These are phyloP conservation scores for Aspergillus hiratsukae DNA, from an alignment of 2,329 filamentous ascomycete species.

Conservation along the genomic window DNA sequence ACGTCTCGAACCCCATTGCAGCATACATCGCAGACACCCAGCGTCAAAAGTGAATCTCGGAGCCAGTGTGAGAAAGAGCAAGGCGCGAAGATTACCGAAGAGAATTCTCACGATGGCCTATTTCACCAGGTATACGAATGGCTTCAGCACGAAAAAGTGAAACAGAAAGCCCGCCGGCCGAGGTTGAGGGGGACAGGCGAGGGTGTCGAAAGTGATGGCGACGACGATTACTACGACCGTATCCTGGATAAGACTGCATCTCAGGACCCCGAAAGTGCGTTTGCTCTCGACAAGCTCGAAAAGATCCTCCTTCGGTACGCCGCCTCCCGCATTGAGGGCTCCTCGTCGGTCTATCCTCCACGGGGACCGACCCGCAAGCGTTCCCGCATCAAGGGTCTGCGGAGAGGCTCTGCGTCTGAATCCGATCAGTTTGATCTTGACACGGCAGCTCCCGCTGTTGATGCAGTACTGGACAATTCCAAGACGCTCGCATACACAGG, in stretches of 20 bases:
- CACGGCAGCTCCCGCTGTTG: slow-evolving; percentile 74
- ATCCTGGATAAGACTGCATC: slow-evolving; percentile 45
- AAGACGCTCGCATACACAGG: slow-evolving; percentile 76
- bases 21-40: slow-evolving; percentile 23
- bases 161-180: slow-evolving; percentile 55
- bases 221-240: slow-evolving; percentile 19
- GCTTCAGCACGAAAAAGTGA: slow-evolving; percentile 73
- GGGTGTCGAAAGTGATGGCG: slow-evolving; percentile 34
- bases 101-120: slow-evolving; percentile 41
- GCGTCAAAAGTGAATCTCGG: slow-evolving; percentile 19
- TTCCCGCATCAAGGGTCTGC: slow-evolving; percentile 30
- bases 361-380: slow-evolving; percentile 32
- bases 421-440: slow-evolving; percentile 83
- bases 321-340: slow-evolving; percentile 26
- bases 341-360: slow-evolving; percentile 12
- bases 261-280: slow-evolving; percentile 61
- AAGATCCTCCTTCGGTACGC: slow-evolving; percentile 55
- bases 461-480: slow-evolving; percentile 81
- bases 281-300: slow-evolving; percentile 76
- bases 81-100: slow-evolving; percentile 20
- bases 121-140: slow-evolving; percentile 75
- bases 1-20: slow-evolving; percentile 22
- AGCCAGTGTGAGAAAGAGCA: slow-evolving; percentile 24
- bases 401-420: slow-evolving; percentile 63
- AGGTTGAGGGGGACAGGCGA: slow-evolving; percentile 40